Conservation (phyloP, 768 basidiomycete genomes). For the Jaapia argillacea region DNA sequence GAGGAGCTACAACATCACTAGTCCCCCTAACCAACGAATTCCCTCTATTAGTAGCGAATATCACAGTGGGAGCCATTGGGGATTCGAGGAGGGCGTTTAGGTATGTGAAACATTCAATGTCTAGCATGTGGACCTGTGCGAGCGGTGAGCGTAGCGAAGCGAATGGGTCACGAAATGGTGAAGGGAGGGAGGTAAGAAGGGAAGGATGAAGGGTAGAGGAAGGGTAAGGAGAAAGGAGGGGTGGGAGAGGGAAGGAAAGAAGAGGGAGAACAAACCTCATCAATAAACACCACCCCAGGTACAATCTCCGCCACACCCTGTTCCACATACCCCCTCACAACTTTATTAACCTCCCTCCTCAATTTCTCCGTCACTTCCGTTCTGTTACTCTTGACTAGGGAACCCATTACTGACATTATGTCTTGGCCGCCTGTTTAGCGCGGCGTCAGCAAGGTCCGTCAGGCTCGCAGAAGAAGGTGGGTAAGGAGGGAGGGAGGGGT, state of each 20-base stretch:
- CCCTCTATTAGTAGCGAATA: slow-evolving; percentile 94
- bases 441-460: too few relatives aligned
- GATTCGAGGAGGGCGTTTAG: slow-evolving; percentile 93
- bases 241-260: not conserved
- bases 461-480: too few relatives aligned
- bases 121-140: slow-evolving; percentile 93
- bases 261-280: slow-evolving; percentile 77
- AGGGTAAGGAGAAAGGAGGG: not conserved
- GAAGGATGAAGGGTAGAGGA: too few relatives aligned
- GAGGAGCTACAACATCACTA: slow-evolving; percentile 81
- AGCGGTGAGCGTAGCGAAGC: not conserved
- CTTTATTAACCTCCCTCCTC: slow-evolving; percentile 91
- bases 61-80: slow-evolving; percentile 94
- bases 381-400: slow-evolving; percentile 81
- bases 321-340: slow-evolving; percentile 95
- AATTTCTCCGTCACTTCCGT: slow-evolving; percentile 98
- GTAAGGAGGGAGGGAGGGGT: too few relatives aligned
- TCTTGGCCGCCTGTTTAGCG: slow-evolving; percentile 71
- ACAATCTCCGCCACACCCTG: slow-evolving; percentile 98
- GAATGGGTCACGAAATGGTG: not conserved
- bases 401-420: slow-evolving; percentile 96
- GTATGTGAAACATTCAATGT: slow-evolving; percentile 99
- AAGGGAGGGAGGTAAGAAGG: too few relatives aligned
- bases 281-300: slow-evolving; percentile 96
- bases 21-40: slow-evolving; percentile 90